Conservation (phyloP, 108 stramenopile genomes). For the Nitzschia sp. region DNA sequence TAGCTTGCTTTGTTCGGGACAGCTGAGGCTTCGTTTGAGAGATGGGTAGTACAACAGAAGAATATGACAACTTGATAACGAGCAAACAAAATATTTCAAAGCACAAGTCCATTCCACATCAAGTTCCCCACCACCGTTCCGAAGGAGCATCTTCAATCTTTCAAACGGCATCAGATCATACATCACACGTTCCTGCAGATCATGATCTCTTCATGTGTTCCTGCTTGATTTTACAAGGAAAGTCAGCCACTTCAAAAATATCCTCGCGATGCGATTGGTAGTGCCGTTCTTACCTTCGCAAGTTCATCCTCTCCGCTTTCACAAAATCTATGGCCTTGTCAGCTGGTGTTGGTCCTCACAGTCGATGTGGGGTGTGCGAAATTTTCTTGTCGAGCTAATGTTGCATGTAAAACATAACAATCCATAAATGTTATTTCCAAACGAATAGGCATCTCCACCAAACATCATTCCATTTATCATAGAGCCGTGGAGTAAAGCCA, state of each 20-base stretch:
- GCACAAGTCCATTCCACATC: too few relatives aligned
- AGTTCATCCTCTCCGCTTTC: conserved; percentile 29
- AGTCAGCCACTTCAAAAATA: conserved; percentile 60
- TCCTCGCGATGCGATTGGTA: too few relatives aligned
- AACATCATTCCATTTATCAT: conserved; percentile 43
- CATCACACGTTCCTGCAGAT: too few relatives aligned
- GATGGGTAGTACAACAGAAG: too few relatives aligned
- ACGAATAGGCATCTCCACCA: conserved; percentile 49
- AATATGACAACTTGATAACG: too few relatives aligned
- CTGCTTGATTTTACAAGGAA: conserved; percentile 34
- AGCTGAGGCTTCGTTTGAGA: too few relatives aligned
- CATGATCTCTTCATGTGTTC: neutral
- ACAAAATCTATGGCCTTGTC: conserved; percentile 47
- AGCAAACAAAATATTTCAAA: too few relatives aligned
- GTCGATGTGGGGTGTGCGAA: neutral
- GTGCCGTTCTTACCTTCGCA: conserved; percentile 29
- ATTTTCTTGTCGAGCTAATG: neutral
- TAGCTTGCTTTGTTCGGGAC: too few relatives aligned
- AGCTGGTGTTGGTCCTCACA: conserved; percentile 49
- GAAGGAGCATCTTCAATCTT: too few relatives aligned
- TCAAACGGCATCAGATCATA: too few relatives aligned
- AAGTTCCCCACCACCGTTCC: too few relatives aligned
- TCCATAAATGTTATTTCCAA: conserved; percentile 59
- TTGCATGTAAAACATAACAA: conserved; percentile 30
- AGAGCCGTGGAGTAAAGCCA: conserved; percentile 72